Evolutionary conservation across 495 filamentous ascomycete species (phyloP), one percentile per base, ranked within the genome.

Genomic region (Penicillium macrosclerotiorum): DNA sequence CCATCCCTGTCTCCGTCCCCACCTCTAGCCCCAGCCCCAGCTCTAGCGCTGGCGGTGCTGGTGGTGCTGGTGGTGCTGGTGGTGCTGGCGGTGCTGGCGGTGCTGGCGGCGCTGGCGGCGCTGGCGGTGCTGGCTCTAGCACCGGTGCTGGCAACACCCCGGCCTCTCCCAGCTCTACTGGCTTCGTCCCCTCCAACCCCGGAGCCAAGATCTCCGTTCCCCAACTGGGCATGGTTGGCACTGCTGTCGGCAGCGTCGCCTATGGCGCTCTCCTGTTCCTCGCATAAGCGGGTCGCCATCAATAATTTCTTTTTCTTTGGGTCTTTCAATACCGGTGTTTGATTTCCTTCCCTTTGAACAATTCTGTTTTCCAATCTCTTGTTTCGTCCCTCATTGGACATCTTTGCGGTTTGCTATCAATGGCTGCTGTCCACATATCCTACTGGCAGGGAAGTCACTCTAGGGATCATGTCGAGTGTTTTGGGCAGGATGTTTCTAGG

Each of bases 201-300:
- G 65, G 65, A n/a, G 43, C 56, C 13, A 71, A 59, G 53, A 33
- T 67, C 31, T 34, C 56, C 17, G 37, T 63, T 26, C 60, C 65
- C 26, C 37, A 48, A 50, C 46, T 31, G 19, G 62, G 45, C 18
- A 52, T 52, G 52, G 53, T 32, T 41, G 64, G 51, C 39, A 58
- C 57, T 49, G 45, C 50, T 16, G 31, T 67, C n/a, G 65, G 60
- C 27, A 49, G 59, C 37, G 29, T 67, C 40, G 58, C 46, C 46
- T 62, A 62, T 45, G 59, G 59, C 30, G 35, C 51, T 35, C 42
- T 59, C 25, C 48, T 60, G 50, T 45, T 60, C 45, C 59, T 63
- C 32, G 59, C 56, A 37, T 63, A 63, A 48, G 42, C 18, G 37
- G 25, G 17, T 57, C 17, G 22, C n/a, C 24, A 17, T 36, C 33